Evolutionary conservation across 139 green algal species (phyloP).

Genomic region (Pleodorina starrii): DNA sequence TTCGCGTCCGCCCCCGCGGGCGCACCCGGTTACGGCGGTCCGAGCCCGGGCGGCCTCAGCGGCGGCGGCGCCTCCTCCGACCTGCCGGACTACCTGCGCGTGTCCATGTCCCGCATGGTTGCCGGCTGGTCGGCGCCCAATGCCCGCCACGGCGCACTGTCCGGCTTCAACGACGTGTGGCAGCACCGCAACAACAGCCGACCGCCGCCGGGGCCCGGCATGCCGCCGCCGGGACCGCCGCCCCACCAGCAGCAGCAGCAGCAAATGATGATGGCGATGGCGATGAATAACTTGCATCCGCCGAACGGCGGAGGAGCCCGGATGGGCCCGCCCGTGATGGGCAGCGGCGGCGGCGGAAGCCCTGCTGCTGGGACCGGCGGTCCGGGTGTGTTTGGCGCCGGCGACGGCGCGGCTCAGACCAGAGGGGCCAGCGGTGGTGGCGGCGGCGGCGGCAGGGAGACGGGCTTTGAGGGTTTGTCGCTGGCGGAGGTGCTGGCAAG

Average conservation of each 20-base stretch:
- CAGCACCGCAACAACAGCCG: constrained; percentile 26
- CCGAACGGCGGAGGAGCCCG: background rate
- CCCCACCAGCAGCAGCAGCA: too few relatives aligned
- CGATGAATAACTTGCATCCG: too few relatives aligned
- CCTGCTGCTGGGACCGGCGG: background rate
- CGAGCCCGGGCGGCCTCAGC: background rate
- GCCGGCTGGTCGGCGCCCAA: constrained; percentile 43
- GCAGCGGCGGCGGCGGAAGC: background rate
- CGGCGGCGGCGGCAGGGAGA: background rate
- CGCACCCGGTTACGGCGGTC: background rate
- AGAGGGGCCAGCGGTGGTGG: background rate
- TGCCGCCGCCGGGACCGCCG: background rate
- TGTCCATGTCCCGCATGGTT: constrained; percentile 35
- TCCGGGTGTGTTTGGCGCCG: too few relatives aligned
- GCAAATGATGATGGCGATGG: too few relatives aligned
- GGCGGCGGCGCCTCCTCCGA: background rate
- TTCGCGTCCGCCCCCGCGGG: background rate
- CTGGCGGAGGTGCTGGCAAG: constrained; percentile 47
- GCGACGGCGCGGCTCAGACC: background rate
- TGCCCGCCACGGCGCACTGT: constrained; percentile 26
- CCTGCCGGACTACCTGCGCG: constrained; percentile 49
- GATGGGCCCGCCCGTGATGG: too few relatives aligned
- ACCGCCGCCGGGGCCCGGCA: background rate
- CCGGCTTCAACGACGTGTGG: constrained; percentile 51
- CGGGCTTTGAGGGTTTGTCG: constrained; percentile 46